Conservation (phyloP, 345 rosid species). For the Gossypium anomalum region DNA sequence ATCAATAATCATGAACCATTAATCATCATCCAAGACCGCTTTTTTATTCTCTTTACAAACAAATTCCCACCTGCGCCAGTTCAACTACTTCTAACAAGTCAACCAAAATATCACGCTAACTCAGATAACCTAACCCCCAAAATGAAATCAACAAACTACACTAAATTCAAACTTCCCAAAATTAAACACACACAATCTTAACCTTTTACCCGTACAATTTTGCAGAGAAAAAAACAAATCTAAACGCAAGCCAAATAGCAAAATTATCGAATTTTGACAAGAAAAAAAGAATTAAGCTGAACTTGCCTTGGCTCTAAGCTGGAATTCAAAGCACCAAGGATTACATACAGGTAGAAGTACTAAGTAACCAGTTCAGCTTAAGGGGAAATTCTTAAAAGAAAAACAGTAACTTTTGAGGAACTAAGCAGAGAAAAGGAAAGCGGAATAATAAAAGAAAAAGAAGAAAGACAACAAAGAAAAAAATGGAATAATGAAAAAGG, state of each 20-base stretch:
- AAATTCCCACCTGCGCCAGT: background rate
- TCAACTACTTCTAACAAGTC: background rate
- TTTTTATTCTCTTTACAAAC: background rate
- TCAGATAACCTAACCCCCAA: background rate
- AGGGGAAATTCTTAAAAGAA: background rate
- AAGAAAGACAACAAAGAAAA: background rate
- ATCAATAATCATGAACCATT: slow-evolving; percentile 28
- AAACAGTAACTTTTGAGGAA: background rate
- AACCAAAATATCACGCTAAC: background rate
- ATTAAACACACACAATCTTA: background rate
- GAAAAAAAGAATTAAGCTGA: background rate
- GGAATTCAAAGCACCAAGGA: background rate
- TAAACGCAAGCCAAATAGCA: background rate
- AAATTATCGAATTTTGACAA: background rate
- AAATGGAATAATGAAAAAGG: background rate
- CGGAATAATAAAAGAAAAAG: background rate
- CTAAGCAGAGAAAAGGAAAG: background rate
- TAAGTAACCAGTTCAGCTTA: background rate
- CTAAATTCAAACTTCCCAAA: background rate
- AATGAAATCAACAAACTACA: background rate
- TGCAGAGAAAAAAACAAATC: background rate
- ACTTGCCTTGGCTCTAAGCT: background rate
- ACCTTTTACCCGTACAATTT: background rate
- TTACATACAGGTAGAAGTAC: background rate
- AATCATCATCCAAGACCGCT: slow-evolving; percentile 16